Percentiles rank a stretch among this genome's conserved stretches.
Evolutionary conservation across 177 flowering plant genomes (phyloP).

Genomic region (Tripterygium wilfordii): DNA sequence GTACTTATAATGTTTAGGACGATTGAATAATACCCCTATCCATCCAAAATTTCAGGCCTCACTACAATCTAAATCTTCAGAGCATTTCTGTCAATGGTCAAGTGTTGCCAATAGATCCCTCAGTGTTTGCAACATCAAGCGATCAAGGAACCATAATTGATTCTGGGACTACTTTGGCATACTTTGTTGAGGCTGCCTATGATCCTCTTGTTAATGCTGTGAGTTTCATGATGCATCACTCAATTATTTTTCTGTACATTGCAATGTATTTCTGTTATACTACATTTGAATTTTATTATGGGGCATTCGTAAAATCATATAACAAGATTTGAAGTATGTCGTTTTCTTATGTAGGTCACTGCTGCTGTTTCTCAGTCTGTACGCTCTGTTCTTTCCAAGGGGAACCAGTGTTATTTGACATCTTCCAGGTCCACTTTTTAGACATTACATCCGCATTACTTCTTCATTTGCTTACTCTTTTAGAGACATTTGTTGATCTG

Average conservation of each 20-base stretch:
- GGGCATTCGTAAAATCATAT: background rate
- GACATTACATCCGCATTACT: background rate
- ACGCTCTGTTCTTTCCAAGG: conserved; percentile 42
- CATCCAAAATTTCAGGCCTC: conserved; percentile 86
- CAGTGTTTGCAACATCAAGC: conserved; percentile 70
- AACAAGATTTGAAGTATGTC: background rate
- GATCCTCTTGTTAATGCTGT: conserved; percentile 69
- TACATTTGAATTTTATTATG: background rate
- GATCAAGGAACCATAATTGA: conserved; percentile 80
- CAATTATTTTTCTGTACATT: background rate
- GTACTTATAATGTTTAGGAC: no score
- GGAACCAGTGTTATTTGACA: conserved; percentile 61
- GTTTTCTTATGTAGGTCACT: conserved; percentile 44
- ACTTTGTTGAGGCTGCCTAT: conserved; percentile 81
- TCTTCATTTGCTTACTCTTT: background rate
- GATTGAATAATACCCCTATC: no score
- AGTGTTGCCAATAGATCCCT: conserved; percentile 54
- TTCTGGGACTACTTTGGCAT: conserved; percentile 94
- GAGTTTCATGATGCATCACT: conserved; percentile 25
- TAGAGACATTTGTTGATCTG: no score
- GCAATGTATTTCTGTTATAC: no score
- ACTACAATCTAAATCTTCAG: conserved; percentile 79
- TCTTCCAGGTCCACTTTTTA: conserved; percentile 49
- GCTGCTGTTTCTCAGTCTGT: conserved; percentile 45
- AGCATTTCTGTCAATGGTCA: conserved; percentile 86